These are phyloP conservation scores for Pseudomonodictys pantanalensis DNA, from an alignment of 495 filamentous ascomycete species.

Conservation along the genomic window DNA sequence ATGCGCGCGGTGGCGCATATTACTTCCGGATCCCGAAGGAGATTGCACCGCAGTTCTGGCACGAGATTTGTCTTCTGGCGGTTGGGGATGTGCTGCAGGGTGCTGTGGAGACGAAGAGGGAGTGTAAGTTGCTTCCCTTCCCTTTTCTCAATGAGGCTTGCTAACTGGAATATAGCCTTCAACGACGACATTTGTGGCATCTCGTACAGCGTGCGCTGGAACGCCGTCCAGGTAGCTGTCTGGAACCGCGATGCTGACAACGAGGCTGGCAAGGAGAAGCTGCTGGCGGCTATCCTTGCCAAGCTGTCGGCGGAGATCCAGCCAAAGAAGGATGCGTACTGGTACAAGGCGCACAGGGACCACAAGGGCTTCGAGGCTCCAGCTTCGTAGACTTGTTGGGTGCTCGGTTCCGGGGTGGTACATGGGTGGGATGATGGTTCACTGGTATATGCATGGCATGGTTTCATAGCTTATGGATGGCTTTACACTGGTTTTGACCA, in stretches of 20 bases:
- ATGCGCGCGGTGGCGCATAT: constrained; percentile 77
- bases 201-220: constrained; percentile 69
- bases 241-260: constrained; percentile 81
- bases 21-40: constrained; percentile 80
- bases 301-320: constrained; percentile 63
- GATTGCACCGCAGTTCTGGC: constrained; percentile 71
- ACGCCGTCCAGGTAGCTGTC: constrained; percentile 73
- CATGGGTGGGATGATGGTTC: neutral
- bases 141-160: neutral
- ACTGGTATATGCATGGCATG: too few relatives aligned
- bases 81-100: constrained; percentile 82
- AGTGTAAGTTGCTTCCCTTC: constrained; percentile 47
- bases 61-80: constrained; percentile 72
- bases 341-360: constrained; percentile 59
- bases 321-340: constrained; percentile 71
- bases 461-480: too few relatives aligned
- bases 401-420: neutral
- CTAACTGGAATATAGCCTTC: constrained; percentile 43
- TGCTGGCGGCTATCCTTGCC: constrained; percentile 66
- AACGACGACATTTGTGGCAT: constrained; percentile 78
- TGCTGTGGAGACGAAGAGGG: constrained; percentile 57
- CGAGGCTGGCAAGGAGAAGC: constrained; percentile 65
- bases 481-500: too few relatives aligned
- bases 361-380: constrained; percentile 50
- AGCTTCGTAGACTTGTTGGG: too few relatives aligned